Percentiles rank a stretch among this genome's conserved stretches.
These are phyloP conservation scores for Hypholoma sublateritium DNA, from an alignment of 768 basidiomycete genomes.

Conservation along the genomic window DNA sequence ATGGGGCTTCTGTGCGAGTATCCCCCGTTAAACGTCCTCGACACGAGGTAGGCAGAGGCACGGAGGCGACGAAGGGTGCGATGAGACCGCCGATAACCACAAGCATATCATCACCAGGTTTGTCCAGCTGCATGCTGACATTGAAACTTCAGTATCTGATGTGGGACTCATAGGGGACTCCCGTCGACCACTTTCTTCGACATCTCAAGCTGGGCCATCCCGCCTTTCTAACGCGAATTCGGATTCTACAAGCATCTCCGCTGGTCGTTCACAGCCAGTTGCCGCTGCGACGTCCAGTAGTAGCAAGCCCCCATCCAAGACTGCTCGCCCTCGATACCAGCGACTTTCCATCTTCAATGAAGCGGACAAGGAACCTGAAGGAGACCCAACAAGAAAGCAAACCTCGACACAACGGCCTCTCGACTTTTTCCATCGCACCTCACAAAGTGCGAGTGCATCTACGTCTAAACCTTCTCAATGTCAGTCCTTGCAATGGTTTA, in stretches of 20 bases:
- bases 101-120: conserved; percentile 1
- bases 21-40: conserved; percentile 2
- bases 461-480: background rate
- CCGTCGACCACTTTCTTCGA: background rate
- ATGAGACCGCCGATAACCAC: background rate
- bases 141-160: background rate
- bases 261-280: no score
- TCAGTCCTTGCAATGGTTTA: background rate
- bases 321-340: background rate
- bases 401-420: background rate
- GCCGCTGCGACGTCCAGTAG: background rate
- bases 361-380: background rate
- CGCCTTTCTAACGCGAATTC: background rate
- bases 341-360: background rate
- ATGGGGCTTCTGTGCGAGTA: background rate
- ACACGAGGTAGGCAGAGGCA: background rate
- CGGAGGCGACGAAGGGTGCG: background rate
- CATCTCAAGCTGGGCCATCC: conserved; percentile 2
- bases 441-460: background rate
- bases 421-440: background rate
- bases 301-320: background rate
- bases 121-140: background rate
- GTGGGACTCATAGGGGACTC: background rate
- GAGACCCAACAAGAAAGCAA: background rate
- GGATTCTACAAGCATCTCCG: no score